phyloP scores from a whole-genome alignment of 169 alveolate species.

The Cryptosporidium muris region DNA sequence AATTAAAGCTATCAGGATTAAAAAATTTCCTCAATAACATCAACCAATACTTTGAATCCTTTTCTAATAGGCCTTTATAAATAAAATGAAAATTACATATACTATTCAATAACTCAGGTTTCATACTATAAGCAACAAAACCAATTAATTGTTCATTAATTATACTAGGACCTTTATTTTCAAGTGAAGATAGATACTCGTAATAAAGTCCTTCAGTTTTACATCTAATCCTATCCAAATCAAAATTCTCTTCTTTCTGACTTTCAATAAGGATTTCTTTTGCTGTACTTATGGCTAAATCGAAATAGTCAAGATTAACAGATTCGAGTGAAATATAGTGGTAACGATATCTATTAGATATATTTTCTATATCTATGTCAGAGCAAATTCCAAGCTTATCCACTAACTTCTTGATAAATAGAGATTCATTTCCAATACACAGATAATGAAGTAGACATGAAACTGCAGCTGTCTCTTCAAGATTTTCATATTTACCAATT shows the following conservation, averaged over 20 bases:
- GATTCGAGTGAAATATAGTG: conserved; percentile 45
- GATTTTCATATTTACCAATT: conserved; percentile 22
- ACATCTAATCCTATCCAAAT: conserved; percentile 28
- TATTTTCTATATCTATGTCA: conserved; percentile 33
- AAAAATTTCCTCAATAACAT: conserved; percentile 12
- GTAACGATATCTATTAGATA: conserved; percentile 8
- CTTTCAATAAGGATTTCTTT: conserved; percentile 10
- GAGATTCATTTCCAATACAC: conserved; percentile 49
- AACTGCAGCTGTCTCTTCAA: conserved; percentile 41
- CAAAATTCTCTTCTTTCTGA: conserved; percentile 17
- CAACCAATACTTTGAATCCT: conserved; percentile 21
- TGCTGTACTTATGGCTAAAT: background rate
- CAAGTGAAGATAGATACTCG: conserved; percentile 32
- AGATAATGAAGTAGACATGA: conserved; percentile 35
- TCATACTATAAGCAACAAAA: conserved; percentile 11
- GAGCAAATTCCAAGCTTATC: conserved; percentile 26
- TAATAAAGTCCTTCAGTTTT: conserved; percentile 64
- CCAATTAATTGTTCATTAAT: conserved; percentile 21
- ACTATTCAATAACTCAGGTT: background rate
- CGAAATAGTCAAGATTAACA: conserved; percentile 5
- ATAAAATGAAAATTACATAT: conserved; percentile 17
- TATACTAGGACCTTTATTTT: conserved; percentile 18
- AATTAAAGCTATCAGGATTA: conserved; percentile 17
- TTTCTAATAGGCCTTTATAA: conserved; percentile 15
- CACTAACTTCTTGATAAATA: conserved; percentile 35